Conservation (phyloP, 345 rosid species). For the Ailanthus altissimus region DNA sequence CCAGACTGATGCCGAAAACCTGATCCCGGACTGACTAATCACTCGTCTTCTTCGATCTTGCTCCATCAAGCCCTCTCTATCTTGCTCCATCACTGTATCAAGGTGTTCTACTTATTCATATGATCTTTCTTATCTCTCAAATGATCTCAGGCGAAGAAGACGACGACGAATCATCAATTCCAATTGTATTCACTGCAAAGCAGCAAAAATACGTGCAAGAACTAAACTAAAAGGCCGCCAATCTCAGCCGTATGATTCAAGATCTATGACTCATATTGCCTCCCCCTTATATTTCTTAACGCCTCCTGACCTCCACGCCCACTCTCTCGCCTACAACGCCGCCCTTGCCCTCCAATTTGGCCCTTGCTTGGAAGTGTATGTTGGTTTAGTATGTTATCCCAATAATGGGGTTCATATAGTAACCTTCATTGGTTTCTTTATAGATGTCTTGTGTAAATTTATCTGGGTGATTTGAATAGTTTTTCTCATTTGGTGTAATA, state of each 20-base stretch:
- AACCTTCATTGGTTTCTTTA: not conserved
- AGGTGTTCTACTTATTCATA: no score
- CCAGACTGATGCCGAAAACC: no score
- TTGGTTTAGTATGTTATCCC: not conserved
- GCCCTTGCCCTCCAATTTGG: constrained; percentile 87
- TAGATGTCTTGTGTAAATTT: not conserved
- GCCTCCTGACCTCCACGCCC: constrained; percentile 88
- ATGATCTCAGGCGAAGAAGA: constrained; percentile 36
- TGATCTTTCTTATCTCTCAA: no score
- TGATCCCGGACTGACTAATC: no score
- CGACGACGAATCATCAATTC: constrained; percentile 38
- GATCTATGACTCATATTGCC: constrained; percentile 85
- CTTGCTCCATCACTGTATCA: no score
- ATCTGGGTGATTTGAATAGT: not conserved
- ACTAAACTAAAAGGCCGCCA: constrained; percentile 66
- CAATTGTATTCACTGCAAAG: constrained; percentile 56
- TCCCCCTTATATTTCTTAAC: constrained; percentile 83
- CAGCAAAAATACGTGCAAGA: constrained; percentile 69
- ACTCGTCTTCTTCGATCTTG: no score
- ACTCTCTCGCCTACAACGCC: constrained; percentile 88
- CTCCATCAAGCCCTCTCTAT: no score
- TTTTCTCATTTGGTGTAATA: not conserved
- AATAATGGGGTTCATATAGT: not conserved
- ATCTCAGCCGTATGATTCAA: constrained; percentile 79
- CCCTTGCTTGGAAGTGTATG: not conserved